Conservation (phyloP, 768 basidiomycete species). For the Collybiopsis luxurians region DNA sequence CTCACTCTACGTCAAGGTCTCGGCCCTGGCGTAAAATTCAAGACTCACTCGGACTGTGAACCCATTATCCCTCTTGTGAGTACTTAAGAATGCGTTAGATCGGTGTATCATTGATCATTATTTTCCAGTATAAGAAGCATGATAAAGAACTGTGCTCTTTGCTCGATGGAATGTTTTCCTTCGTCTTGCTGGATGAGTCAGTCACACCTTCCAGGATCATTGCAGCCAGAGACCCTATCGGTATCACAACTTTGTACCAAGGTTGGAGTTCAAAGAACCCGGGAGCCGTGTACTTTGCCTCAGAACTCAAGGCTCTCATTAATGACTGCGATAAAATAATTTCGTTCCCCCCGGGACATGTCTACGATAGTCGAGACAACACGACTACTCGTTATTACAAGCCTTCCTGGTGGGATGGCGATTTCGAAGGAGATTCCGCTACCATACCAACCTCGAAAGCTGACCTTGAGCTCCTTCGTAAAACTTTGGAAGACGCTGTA, state of each 20-base stretch:
- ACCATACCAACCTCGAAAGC: constrained; percentile 56
- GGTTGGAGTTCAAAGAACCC: constrained; percentile 87
- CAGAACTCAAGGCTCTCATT: constrained; percentile 88
- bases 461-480: constrained; percentile 70
- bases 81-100: constrained; percentile 8
- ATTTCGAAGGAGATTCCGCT: constrained; percentile 57
- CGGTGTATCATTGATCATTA: background rate
- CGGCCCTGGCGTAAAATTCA: constrained; percentile 72
- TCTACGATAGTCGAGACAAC: constrained; percentile 83
- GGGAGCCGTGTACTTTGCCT: constrained; percentile 86
- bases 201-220: constrained; percentile 87
- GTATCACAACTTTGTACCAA: constrained; percentile 98
- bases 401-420: constrained; percentile 89
- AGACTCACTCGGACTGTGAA: constrained; percentile 98
- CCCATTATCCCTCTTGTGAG: constrained; percentile 89
- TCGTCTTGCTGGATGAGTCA: constrained; percentile 92
- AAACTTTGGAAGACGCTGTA: constrained; percentile 87
- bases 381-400: constrained; percentile 82
- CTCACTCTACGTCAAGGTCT: constrained; percentile 69
- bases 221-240: constrained; percentile 95
- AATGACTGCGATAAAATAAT: constrained; percentile 94
- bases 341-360: constrained; percentile 95
- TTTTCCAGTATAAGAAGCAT: constrained; percentile 74
- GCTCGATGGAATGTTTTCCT: constrained; percentile 99
- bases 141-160: constrained; percentile 71